Conservation (phyloP, 345 rosid genomes). For the Boechera divaricarpa region DNA sequence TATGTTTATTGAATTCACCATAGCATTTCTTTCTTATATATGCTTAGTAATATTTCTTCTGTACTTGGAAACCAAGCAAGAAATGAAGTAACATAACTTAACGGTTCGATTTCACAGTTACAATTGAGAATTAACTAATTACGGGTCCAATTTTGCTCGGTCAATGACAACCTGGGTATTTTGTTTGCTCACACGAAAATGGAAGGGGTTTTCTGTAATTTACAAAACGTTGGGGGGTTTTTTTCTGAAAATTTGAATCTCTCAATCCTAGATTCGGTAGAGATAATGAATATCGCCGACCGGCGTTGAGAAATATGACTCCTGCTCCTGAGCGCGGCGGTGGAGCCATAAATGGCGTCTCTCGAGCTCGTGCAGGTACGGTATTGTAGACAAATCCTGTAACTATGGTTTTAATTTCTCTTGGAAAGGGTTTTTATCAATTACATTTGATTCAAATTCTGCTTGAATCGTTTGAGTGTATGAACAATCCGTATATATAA, state of each 20-base stretch:
- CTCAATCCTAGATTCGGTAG: not conserved
- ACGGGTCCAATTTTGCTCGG: not conserved
- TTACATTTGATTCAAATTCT: conserved; percentile 8
- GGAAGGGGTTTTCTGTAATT: not conserved
- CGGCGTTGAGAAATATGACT: not conserved
- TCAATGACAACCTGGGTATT: no score
- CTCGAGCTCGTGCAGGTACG: not conserved
- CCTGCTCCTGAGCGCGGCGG: not conserved
- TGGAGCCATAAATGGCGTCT: not conserved
- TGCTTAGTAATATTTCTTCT: no score
- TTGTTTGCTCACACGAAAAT: not conserved
- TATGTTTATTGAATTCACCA: no score
- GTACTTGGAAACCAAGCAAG: no score
- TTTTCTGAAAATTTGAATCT: not conserved
- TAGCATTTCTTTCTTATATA: no score
- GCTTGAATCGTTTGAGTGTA: conserved; percentile 26
- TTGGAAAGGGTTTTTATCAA: not conserved
- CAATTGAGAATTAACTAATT: no score
- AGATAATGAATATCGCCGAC: not conserved
- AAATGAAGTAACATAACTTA: no score
- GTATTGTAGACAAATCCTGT: not conserved
- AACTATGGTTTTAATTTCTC: not conserved
- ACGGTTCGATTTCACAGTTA: not conserved
- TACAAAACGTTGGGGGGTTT: not conserved
- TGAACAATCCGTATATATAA: conserved; percentile 8